Evolutionary conservation across 306 rosid genomes (phyloP).

Genomic region (Leucaena leucocephala): DNA sequence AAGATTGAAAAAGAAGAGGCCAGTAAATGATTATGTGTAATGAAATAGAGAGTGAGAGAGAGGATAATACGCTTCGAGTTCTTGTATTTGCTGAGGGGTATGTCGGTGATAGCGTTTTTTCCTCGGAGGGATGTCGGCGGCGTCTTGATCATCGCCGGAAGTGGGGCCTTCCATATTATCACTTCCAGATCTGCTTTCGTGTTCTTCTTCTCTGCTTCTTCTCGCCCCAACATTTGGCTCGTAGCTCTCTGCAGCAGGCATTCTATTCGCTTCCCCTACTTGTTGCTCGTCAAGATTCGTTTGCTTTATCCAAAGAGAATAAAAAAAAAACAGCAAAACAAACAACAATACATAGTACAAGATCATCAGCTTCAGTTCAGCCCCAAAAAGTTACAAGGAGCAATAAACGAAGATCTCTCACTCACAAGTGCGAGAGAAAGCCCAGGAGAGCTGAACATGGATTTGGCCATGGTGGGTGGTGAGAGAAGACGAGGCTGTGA

Average conservation of each 20-base stretch:
- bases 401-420: slow-evolving; percentile 32
- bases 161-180: slow-evolving; percentile 88
- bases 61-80: slow-evolving; percentile 75
- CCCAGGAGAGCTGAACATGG: slow-evolving; percentile 93
- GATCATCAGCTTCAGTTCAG: background rate
- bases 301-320: slow-evolving; percentile 44
- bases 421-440: slow-evolving; percentile 89
- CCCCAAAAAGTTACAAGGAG: background rate
- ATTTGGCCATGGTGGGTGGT: slow-evolving; percentile 75
- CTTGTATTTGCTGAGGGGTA: slow-evolving; percentile 98
- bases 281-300: slow-evolving; percentile 75
- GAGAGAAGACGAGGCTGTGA: slow-evolving; percentile 75
- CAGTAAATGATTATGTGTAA: too few relatives aligned
- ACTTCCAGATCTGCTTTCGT: slow-evolving; percentile 95
- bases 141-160: slow-evolving; percentile 93
- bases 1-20: background rate
- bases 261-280: slow-evolving; percentile 60
- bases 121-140: slow-evolving; percentile 73
- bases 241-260: slow-evolving; percentile 49
- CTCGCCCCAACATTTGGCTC: slow-evolving; percentile 60
- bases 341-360: slow-evolving; percentile 10
- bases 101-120: slow-evolving; percentile 97
- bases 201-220: slow-evolving; percentile 87
- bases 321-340: background rate
- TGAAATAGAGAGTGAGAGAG: background rate